Percentiles rank a stretch among this genome's conserved stretches.
Evolutionary conservation across 352 stramenopile species (phyloP).

Genomic region (Phytophthora pisi): DNA sequence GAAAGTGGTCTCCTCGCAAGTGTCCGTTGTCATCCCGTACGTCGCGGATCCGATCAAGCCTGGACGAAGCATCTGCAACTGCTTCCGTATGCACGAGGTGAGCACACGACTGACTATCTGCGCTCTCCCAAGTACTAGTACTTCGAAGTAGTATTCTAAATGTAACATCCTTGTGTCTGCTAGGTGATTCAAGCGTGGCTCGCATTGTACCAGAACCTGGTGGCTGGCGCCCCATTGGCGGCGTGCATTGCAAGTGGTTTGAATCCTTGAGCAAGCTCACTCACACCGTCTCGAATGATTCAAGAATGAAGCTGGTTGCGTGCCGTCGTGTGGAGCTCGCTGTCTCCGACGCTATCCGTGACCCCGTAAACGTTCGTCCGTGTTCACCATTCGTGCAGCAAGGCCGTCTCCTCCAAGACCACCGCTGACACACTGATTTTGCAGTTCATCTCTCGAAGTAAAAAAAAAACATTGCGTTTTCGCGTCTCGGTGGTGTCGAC

Average conservation of each 20-base stretch:
- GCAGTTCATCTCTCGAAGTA: slow-evolving; percentile 8
- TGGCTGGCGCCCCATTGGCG: slow-evolving; percentile 32
- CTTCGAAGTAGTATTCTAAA: not conserved
- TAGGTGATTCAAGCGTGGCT: slow-evolving; percentile 57
- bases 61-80: slow-evolving; percentile 75
- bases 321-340: slow-evolving; percentile 8
- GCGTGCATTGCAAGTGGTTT: slow-evolving; percentile 25
- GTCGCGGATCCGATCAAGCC: slow-evolving; percentile 79
- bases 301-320: slow-evolving; percentile 4
- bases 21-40: slow-evolving; percentile 57
- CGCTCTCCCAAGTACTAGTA: not conserved
- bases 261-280: slow-evolving; percentile 19
- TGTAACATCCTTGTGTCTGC: slow-evolving; percentile 9
- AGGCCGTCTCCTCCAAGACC: slow-evolving; percentile 27
- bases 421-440: slow-evolving; percentile 20
- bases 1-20: slow-evolving; percentile 42
- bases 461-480: slow-evolving; percentile 11
- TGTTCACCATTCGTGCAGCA: slow-evolving; percentile 21
- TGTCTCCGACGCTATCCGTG: slow-evolving; percentile 2
- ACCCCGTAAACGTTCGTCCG: slow-evolving; percentile 8
- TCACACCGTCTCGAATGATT: not conserved
- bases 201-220: slow-evolving; percentile 47
- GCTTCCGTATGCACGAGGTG: slow-evolving; percentile 85
- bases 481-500: slow-evolving; percentile 19
- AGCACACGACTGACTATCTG: not conserved